Evolutionary conservation across 768 basidiomycete genomes (phyloP), one percentile per base, ranked within the genome.

Genomic region (Xerocomellus chrysenteron): DNA sequence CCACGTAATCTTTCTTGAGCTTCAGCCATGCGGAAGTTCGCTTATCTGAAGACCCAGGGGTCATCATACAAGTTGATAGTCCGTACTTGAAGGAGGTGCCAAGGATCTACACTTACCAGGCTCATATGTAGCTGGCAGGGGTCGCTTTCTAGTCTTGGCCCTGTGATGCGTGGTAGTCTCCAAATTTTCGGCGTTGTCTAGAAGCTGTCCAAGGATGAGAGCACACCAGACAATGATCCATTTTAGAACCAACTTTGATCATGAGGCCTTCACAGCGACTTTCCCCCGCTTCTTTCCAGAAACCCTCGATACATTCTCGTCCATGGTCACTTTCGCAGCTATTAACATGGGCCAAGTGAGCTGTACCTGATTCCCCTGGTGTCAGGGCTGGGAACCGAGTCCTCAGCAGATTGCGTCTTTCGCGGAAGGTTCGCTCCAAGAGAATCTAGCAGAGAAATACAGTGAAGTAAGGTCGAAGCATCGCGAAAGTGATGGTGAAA

Each of bases 191-290:
- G 78, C 79, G 57, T 76, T 79, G 63, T 92, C 90, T 17, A 94
- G 75, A 13, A 94, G 75, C 87, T 90, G 52, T 28, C 16, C 42
- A 58, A 57, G 21, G 54, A 52, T 59, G 55, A 66, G 42, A 54
- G 19, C 17, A 7, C 4, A 55, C 43, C 36, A 47, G 13, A 40
- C n/a, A 33, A 37, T 32, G 30, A 21, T 16, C n/a, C 5, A 10
- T 37, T 39, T 24, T 41, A 56, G 41, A 41, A 45, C 76, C 28
- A 42, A 86, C 88, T 74, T 97, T 97, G 65, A 96, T 81, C 94
- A 97, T 95, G 59, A 96, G 75, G n/a, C 94, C 94, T 71, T 97
- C 94, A 54, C 88, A 90, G 52, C 85, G 84, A 66, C 86, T 86
- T 66, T 84, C 82, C 24, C 93, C 79, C 3, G 90, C 87, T 55